Evolutionary conservation across 2,329 filamentous ascomycete species (phyloP).

Genomic region (Fusarium sp.): DNA sequence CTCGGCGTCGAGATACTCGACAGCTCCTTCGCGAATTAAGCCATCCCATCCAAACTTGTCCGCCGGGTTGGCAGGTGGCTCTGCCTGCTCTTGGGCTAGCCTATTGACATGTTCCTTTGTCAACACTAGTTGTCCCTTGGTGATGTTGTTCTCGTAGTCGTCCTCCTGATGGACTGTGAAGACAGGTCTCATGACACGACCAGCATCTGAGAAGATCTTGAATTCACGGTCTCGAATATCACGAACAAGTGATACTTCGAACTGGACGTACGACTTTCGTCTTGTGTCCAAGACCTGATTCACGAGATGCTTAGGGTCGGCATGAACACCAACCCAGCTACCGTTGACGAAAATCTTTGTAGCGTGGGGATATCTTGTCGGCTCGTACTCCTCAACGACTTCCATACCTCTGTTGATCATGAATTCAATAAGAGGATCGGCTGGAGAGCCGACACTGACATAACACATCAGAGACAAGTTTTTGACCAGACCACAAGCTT

Average conservation of each 20-base stretch:
- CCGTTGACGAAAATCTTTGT: constrained; percentile 99
- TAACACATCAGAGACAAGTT: constrained; percentile 99
- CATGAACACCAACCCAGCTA: constrained; percentile 96
- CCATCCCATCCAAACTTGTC: constrained; percentile 88
- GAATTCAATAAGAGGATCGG: constrained; percentile 86
- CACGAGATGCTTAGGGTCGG: constrained; percentile 87
- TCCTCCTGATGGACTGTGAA: constrained; percentile 94
- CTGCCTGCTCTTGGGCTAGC: constrained; percentile 78
- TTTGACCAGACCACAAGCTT: constrained; percentile 97
- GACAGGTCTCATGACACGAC: constrained; percentile 90
- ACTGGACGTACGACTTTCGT: constrained; percentile 83
- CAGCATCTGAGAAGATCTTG: constrained; percentile 97
- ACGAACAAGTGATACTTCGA: constrained; percentile 92
- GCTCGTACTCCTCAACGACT: constrained; percentile 93
- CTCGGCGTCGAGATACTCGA: constrained; percentile 97
- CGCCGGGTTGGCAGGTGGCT: constrained; percentile 68
- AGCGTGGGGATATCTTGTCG: constrained; percentile 84
- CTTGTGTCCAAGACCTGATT: constrained; percentile 80
- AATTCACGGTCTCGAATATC: constrained; percentile 98
- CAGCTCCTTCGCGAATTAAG: constrained; percentile 82
- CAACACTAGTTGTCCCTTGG: constrained; percentile 78
- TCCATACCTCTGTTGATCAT: constrained; percentile 96
- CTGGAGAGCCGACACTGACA: constrained; percentile 93
- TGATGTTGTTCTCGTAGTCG: constrained; percentile 68
- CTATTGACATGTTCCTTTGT: constrained; percentile 83